phyloP scores from a whole-genome alignment of 768 basidiomycete species.

The Lactarius akahatsu region DNA sequence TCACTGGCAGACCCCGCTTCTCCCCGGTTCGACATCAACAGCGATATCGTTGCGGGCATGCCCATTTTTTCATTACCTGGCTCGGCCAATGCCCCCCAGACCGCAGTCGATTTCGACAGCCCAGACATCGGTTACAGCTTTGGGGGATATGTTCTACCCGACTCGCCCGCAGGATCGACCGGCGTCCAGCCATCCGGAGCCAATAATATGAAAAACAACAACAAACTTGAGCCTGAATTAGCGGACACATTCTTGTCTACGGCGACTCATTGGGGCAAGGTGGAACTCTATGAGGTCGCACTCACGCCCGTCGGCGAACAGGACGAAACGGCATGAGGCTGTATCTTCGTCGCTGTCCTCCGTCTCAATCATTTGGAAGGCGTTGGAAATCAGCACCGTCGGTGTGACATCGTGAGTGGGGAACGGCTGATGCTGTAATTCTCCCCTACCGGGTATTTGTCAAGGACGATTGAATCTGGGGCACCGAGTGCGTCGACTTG shows the following conservation, averaged over 20 bases:
- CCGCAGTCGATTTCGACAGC: slow-evolving; percentile 59
- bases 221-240: slow-evolving; percentile 63
- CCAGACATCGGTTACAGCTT: slow-evolving; percentile 57
- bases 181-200: slow-evolving; percentile 41
- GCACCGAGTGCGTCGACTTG: slow-evolving; percentile 48
- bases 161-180: slow-evolving; percentile 49
- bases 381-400: slow-evolving; percentile 62
- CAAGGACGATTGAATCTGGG: slow-evolving; percentile 61
- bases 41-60: slow-evolving; percentile 67
- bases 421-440: neutral
- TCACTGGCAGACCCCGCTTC: slow-evolving; percentile 60
- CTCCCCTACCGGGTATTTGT: slow-evolving; percentile 13
- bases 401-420: slow-evolving; percentile 59
- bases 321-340: slow-evolving; percentile 53
- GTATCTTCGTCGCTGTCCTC: neutral
- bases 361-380: slow-evolving; percentile 34
- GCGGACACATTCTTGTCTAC: slow-evolving; percentile 74
- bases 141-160: slow-evolving; percentile 52
- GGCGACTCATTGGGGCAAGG: slow-evolving; percentile 45
- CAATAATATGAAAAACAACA: slow-evolving; percentile 41
- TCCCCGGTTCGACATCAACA: slow-evolving; percentile 55
- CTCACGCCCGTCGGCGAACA: slow-evolving; percentile 71
- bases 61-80: neutral
- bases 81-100: slow-evolving; percentile 38
- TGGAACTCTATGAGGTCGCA: slow-evolving; percentile 68